phyloP scores from a whole-genome alignment of 2,329 filamentous ascomycete genomes.

The Aspergillus glaucus region DNA sequence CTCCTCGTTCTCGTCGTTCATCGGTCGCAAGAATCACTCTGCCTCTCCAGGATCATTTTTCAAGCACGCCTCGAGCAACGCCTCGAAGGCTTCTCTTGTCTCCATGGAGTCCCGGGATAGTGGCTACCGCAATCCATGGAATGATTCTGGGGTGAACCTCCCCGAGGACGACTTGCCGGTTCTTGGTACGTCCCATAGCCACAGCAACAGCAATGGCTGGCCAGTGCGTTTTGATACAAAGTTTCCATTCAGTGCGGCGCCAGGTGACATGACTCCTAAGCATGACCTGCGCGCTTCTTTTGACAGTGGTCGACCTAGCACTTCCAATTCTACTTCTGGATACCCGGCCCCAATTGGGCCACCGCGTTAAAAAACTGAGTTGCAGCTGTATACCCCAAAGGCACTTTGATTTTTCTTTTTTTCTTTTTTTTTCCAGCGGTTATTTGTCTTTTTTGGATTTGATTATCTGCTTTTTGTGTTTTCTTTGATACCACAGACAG shows the following conservation, averaged over 20 bases:
- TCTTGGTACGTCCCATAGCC: slow-evolving; percentile 51
- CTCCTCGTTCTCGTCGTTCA: slow-evolving; percentile 90
- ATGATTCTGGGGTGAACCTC: slow-evolving; percentile 92
- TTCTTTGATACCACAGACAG: slow-evolving; percentile 26
- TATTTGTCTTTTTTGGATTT: slow-evolving; percentile 11
- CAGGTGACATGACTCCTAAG: slow-evolving; percentile 76
- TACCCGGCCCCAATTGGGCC: slow-evolving; percentile 88
- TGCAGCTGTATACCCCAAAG: slow-evolving; percentile 42
- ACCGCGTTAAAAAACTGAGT: slow-evolving; percentile 65
- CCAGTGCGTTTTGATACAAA: slow-evolving; percentile 54
- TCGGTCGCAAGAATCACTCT: slow-evolving; percentile 90
- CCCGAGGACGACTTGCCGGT: slow-evolving; percentile 68
- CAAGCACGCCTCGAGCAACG: slow-evolving; percentile 81
- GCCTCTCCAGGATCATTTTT: slow-evolving; percentile 83
- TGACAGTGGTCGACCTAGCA: slow-evolving; percentile 86
- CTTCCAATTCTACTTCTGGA: slow-evolving; percentile 95
- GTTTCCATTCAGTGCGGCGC: slow-evolving; percentile 56
- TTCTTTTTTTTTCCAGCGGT: slow-evolving; percentile 18
- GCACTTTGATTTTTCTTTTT: slow-evolving; percentile 22
- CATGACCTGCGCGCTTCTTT: slow-evolving; percentile 78
- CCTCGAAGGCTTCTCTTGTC: slow-evolving; percentile 90
- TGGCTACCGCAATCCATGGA: slow-evolving; percentile 95
- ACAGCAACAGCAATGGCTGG: slow-evolving; percentile 55
- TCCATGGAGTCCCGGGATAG: slow-evolving; percentile 94
- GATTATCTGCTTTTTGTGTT: not conserved